These are phyloP conservation scores for Bacidia gigantensis DNA, from an alignment of 495 filamentous ascomycete genomes.

Conservation along the genomic window DNA sequence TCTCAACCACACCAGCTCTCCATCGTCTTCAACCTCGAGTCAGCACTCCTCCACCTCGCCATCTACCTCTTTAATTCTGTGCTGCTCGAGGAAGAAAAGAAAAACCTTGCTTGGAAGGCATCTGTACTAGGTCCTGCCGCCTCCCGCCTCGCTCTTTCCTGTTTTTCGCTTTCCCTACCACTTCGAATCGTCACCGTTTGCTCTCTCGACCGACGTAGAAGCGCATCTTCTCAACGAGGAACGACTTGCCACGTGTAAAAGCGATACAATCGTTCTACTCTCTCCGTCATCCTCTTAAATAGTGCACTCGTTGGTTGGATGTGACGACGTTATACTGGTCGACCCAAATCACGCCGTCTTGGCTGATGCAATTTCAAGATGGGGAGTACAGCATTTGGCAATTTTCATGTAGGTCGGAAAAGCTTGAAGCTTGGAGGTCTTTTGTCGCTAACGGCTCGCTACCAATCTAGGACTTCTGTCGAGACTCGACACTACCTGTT, in stretches of 20 bases:
- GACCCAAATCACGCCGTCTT: background rate
- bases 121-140: slow-evolving; percentile 5
- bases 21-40: background rate
- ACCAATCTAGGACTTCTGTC: slow-evolving; percentile 70
- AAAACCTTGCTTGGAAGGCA: background rate
- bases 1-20: background rate
- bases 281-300: too few species aligned
- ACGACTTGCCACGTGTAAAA: too few species aligned
- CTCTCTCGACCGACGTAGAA: background rate
- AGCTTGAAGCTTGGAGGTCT: background rate
- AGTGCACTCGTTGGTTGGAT: background rate
- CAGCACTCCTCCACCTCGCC: background rate
- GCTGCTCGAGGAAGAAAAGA: background rate
- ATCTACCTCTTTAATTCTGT: background rate
- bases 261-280: too few species aligned
- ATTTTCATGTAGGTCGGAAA: slow-evolving; percentile 61
- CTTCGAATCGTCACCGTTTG: background rate
- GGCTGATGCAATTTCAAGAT: slow-evolving; percentile 22
- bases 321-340: background rate
- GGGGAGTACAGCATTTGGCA: slow-evolving; percentile 66
- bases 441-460: slow-evolving; percentile 4
- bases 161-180: slow-evolving; percentile 1
- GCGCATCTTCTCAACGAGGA: too few species aligned
- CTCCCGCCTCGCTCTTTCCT: slow-evolving; percentile 14
- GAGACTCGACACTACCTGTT: slow-evolving; percentile 85